phyloP scores from a whole-genome alignment of 1,284 basidiomycete genomes.

The Ceratorhiza oryzae-sativae region DNA sequence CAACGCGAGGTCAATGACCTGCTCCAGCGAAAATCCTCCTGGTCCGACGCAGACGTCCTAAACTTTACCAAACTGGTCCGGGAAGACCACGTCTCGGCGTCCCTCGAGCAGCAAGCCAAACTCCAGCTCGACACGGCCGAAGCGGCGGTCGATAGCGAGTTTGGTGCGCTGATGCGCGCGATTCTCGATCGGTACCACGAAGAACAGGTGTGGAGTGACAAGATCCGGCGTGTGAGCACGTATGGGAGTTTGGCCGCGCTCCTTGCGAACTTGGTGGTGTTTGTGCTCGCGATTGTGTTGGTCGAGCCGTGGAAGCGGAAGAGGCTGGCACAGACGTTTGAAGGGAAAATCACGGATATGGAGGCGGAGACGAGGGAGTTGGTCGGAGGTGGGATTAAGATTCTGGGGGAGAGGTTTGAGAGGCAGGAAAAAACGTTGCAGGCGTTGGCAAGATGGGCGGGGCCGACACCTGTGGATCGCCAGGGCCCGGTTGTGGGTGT shows the following conservation, averaged over 20 bases:
- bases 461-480: conserved; percentile 26
- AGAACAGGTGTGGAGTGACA: conserved; percentile 97
- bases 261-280: conserved; percentile 85
- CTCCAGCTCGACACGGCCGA: conserved; percentile 70
- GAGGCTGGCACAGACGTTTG: conserved; percentile 83
- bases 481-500: neutral
- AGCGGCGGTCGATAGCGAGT: conserved; percentile 80
- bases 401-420: conserved; percentile 60
- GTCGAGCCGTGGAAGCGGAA: conserved; percentile 95
- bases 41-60: conserved; percentile 59
- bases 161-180: conserved; percentile 81
- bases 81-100: conserved; percentile 83
- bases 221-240: conserved; percentile 90
- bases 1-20: conserved; percentile 92
- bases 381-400: conserved; percentile 58
- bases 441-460: conserved; percentile 16
- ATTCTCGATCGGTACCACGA: conserved; percentile 92
- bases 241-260: conserved; percentile 86
- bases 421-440: conserved; percentile 57
- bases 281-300: conserved; percentile 83
- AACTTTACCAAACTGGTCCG: conserved; percentile 60
- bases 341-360: conserved; percentile 81
- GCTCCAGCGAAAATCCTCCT: conserved; percentile 85
- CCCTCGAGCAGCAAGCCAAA: conserved; percentile 75
- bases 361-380: conserved; percentile 61